Evolutionary conservation across 306 rosid genomes (phyloP).

Genomic region (Crataegus laevigata): DNA sequence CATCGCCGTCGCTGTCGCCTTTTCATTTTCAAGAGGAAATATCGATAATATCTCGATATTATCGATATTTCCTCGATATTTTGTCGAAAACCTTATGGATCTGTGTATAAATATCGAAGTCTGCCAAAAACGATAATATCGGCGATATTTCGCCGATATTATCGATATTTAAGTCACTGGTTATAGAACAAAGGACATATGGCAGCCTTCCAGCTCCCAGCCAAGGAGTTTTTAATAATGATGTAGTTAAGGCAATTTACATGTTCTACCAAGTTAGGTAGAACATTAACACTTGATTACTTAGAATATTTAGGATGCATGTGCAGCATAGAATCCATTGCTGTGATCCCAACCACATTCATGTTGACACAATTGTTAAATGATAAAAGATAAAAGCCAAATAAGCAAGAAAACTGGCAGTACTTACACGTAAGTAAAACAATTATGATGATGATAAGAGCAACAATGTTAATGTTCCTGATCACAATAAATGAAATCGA

Average conservation of each 20-base stretch:
- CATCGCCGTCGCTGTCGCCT: too few species aligned
- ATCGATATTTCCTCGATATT: too few species aligned
- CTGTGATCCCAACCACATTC: background rate
- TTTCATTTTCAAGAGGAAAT: too few species aligned
- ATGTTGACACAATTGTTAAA: background rate
- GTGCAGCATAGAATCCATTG: too few species aligned
- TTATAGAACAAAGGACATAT: background rate
- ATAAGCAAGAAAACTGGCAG: background rate
- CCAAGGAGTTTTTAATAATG: background rate
- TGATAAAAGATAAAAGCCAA: background rate
- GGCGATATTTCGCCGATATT: too few species aligned
- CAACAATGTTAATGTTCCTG: background rate
- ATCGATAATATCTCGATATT: too few species aligned
- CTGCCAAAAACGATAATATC: too few species aligned
- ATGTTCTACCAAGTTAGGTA: background rate
- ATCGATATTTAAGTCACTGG: too few species aligned
- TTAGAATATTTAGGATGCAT: background rate
- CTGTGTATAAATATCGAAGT: too few species aligned
- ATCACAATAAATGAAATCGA: background rate
- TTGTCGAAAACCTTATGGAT: too few species aligned
- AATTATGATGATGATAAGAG: background rate
- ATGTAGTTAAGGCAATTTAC: background rate
- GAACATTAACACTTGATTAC: background rate
- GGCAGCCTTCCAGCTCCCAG: background rate
- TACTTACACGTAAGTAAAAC: background rate